Base-by-base conservation (phyloP, 495 filamentous ascomycete genomes). In the Penicillium silybi region DNA sequence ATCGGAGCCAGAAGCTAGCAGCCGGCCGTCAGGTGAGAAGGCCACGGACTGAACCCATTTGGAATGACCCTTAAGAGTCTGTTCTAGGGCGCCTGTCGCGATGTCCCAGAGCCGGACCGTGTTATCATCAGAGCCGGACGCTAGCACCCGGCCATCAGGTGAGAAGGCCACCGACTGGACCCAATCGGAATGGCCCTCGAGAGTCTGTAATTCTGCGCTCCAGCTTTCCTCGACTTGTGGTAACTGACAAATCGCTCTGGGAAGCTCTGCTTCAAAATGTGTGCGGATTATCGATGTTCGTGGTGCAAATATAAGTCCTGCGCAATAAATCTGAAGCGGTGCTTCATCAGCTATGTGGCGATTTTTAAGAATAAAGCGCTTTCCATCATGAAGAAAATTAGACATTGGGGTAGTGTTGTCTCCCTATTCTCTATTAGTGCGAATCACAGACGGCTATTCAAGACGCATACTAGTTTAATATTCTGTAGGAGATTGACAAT, bases 71-170 rank as follows among this genome's bases (percentile, higher is more conserved):
- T 65, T 52, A 11, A 66, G 44, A 16, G 37, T n/a, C 53, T 60
- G 53, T 9, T 44, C 26, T 9, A 54, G 27, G 0, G 17, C 37
- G 16, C 46, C 50, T 1, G 56, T 58, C 2, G 39, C 7, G 0
- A 25, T 0, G 51, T 74, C 60, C 70, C 67, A 73, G 34, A 73
- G 48, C 41, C 46, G 53, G 6, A 71, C 49, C 37, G 48, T 56
- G 0, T 47, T 34, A 44, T 72, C 65, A 10, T 3, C 0, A 1
- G 48, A 61, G 40, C 49, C 41, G 1, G 63, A 58, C 9, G 62
- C 64, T n/a, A 67, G 39, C 1, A 52, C 27, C 20, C 4, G 44
- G 26, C 51, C 39, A 8, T 47, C 40, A 5, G 45, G 44, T 15
- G 54, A 57, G 41, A 57, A 57, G 0, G 44, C 41, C 7, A 57